Percentiles rank a stretch among this genome's conserved stretches.
These are phyloP conservation scores for Brassica incana DNA, from an alignment of 345 rosid genomes.

Conservation along the genomic window DNA sequence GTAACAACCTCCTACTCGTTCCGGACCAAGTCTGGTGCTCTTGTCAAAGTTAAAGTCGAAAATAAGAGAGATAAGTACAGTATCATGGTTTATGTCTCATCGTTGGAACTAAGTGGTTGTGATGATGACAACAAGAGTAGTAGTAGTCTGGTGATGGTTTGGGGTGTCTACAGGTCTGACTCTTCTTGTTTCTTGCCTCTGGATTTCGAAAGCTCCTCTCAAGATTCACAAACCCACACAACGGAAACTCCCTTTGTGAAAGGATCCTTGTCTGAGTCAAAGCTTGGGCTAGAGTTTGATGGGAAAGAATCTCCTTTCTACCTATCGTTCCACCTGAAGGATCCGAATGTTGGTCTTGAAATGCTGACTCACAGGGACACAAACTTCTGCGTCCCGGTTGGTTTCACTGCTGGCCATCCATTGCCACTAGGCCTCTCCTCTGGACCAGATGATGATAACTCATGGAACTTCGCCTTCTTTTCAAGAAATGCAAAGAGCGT, in stretches of 20 bases:
- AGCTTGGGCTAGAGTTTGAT: conserved; percentile 68
- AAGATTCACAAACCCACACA: conserved; percentile 42
- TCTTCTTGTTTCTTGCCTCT: conserved; percentile 55
- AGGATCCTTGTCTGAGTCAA: conserved; percentile 45
- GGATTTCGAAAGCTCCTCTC: conserved; percentile 42
- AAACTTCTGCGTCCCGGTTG: conserved; percentile 78
- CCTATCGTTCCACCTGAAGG: conserved; percentile 72
- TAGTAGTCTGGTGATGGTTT: conserved; percentile 49
- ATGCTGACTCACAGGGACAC: conserved; percentile 62
- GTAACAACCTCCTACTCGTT: conserved; percentile 53
- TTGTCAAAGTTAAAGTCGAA: conserved; percentile 59
- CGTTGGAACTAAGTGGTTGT: conserved; percentile 40
- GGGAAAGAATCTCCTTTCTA: conserved; percentile 66
- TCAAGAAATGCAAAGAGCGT: conserved; percentile 59
- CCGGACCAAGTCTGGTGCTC: conserved; percentile 72
- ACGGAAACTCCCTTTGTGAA: conserved; percentile 51
- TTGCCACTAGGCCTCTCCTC: conserved; percentile 80
- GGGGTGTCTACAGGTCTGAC: conserved; percentile 77
- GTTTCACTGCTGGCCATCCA: conserved; percentile 66
- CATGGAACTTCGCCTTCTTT: conserved; percentile 69
- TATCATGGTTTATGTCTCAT: conserved; percentile 63
- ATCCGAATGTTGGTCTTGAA: conserved; percentile 40
- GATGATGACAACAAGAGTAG: conserved; percentile 11
- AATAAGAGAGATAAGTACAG: conserved; percentile 54
- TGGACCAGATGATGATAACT: conserved; percentile 53